These are phyloP conservation scores for Phytophthora pinifolia DNA, from an alignment of 352 stramenopile genomes.

Conservation along the genomic window DNA sequence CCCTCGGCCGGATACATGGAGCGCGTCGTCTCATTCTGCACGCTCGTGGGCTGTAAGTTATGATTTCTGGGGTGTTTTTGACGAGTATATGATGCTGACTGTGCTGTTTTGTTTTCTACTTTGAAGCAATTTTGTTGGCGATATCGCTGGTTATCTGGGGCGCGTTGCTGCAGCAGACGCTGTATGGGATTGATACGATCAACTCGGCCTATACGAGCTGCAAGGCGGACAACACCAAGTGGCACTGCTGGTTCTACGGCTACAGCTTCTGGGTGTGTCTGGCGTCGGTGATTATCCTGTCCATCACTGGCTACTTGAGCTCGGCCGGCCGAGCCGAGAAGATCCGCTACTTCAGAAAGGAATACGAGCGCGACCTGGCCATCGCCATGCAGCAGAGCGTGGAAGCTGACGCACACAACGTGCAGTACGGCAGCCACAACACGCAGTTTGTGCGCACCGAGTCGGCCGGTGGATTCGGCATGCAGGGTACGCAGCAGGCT, in stretches of 20 bases:
- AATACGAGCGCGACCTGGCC: conserved; percentile 77
- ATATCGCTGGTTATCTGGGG: conserved; percentile 83
- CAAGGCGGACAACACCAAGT: conserved; percentile 64
- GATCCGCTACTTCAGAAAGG: conserved; percentile 83
- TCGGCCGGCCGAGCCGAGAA: conserved; percentile 81
- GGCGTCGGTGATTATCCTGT: conserved; percentile 77
- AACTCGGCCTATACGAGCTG: conserved; percentile 76
- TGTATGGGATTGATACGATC: conserved; percentile 81
- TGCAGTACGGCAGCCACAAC: conserved; percentile 9
- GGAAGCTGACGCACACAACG: conserved; percentile 40
- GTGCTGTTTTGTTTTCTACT: conserved; percentile 14
- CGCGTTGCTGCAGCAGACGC: conserved; percentile 68
- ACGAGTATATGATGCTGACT: conserved; percentile 10
- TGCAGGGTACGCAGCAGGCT: conserved; percentile 25
- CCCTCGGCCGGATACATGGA: conserved; percentile 75
- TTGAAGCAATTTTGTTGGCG: conserved; percentile 61
- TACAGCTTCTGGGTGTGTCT: conserved; percentile 87
- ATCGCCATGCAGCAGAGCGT: conserved; percentile 77
- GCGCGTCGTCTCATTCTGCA: conserved; percentile 77
- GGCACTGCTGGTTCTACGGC: conserved; percentile 87
- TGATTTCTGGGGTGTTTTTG: background rate
- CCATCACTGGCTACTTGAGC: conserved; percentile 74
- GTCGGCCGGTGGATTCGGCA: conserved; percentile 33
- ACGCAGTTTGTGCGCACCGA: conserved; percentile 51
- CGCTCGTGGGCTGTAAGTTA: conserved; percentile 77